Evolutionary conservation across 177 flowering plant species (phyloP).

Genomic region (Vitis hybrid): DNA sequence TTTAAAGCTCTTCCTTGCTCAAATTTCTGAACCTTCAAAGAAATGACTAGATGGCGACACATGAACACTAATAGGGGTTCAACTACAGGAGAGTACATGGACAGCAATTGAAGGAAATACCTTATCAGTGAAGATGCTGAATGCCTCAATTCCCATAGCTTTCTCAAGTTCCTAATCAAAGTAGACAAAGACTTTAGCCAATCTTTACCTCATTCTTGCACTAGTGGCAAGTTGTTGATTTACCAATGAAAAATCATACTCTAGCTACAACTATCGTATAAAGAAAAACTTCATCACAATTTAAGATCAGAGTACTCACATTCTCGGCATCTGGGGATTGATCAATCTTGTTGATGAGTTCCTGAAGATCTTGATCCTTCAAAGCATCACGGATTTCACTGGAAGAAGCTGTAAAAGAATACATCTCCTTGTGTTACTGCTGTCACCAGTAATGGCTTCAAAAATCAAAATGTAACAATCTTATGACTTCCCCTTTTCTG

Average conservation of each 20-base stretch:
- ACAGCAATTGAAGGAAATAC: constrained; percentile 26
- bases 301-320: constrained; percentile 32
- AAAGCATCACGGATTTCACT: constrained; percentile 62
- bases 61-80: neutral
- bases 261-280: neutral
- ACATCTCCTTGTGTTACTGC: neutral
- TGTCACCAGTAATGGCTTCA: neutral
- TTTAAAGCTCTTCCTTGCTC: neutral
- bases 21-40: neutral
- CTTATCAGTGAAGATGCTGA: constrained; percentile 64
- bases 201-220: neutral
- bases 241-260: neutral
- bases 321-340: constrained; percentile 48
- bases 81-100: neutral
- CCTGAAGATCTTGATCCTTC: constrained; percentile 63
- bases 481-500: too few relatives aligned
- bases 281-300: neutral
- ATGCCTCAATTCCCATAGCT: constrained; percentile 56
- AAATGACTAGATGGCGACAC: neutral
- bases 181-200: neutral
- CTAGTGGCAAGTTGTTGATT: neutral
- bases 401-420: constrained; percentile 51
- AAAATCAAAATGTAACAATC: neutral
- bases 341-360: constrained; percentile 57
- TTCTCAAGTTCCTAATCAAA: constrained; percentile 60